phyloP scores from a whole-genome alignment of 2,329 filamentous ascomycete genomes.

The Rhexocercosporidium sp. region DNA sequence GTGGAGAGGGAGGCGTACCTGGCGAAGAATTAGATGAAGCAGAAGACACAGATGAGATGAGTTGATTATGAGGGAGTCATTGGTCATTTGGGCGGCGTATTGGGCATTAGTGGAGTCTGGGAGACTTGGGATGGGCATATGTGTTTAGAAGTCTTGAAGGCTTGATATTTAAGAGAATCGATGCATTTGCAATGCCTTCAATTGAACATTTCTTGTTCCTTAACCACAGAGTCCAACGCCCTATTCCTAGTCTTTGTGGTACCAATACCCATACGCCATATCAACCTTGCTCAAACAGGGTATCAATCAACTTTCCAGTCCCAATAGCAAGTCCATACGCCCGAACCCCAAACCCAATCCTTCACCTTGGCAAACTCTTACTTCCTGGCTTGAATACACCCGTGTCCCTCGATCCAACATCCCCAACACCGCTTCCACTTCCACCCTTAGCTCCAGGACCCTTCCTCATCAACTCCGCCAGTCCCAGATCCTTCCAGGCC shows the following conservation, averaged over 20 bases:
- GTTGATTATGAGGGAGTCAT: neutral
- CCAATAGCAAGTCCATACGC: neutral
- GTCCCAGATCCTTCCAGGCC: conserved; percentile 79
- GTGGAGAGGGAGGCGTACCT: conserved; percentile 88
- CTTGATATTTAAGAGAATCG: conserved; percentile 5
- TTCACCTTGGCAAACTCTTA: conserved; percentile 34
- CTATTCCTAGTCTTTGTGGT: neutral
- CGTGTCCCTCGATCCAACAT: conserved; percentile 30
- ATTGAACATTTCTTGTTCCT: neutral
- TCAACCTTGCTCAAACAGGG: neutral
- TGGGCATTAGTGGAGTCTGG: conserved; percentile 36
- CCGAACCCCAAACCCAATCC: neutral
- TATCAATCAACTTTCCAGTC: conserved; percentile 11
- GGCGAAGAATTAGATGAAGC: conserved; percentile 44
- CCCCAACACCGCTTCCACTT: conserved; percentile 51
- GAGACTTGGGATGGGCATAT: conserved; percentile 15
- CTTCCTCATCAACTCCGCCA: conserved; percentile 71
- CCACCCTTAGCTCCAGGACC: conserved; percentile 47
- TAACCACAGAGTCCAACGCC: neutral
- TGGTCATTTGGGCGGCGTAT: conserved; percentile 26
- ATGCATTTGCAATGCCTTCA: neutral
- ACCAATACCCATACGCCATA: neutral
- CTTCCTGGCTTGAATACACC: conserved; percentile 24
- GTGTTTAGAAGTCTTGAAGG: conserved; percentile 15
- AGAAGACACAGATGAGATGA: neutral